Conservation (phyloP, 2,329 filamentous ascomycete species). For the Diplocarpon mali region DNA sequence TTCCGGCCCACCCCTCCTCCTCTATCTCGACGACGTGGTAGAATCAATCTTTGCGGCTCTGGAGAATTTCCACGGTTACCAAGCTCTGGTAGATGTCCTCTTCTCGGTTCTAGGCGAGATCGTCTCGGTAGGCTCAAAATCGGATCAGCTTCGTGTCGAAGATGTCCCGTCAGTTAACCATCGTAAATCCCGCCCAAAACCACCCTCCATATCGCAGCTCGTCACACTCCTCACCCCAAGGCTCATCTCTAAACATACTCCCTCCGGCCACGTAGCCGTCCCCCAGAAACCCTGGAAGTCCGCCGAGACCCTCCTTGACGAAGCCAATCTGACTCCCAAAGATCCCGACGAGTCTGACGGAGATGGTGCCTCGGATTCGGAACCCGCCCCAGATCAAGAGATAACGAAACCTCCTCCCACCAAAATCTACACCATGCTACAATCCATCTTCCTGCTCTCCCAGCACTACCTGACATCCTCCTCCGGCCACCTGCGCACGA, state of each 20-base stretch:
- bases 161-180: constrained; percentile 25
- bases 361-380: constrained; percentile 10
- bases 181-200: constrained; percentile 33
- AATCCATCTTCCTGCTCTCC: constrained; percentile 71
- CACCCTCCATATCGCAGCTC: constrained; percentile 35
- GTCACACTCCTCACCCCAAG: constrained; percentile 46
- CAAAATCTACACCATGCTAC: constrained; percentile 69
- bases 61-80: constrained; percentile 93
- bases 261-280: constrained; percentile 20
- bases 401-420: constrained; percentile 53
- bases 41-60: constrained; percentile 84
- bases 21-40: constrained; percentile 85
- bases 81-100: constrained; percentile 70
- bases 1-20: constrained; percentile 69
- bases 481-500: constrained; percentile 65
- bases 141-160: constrained; percentile 34
- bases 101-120: constrained; percentile 76
- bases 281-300: constrained; percentile 29
- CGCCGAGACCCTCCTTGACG: constrained; percentile 27
- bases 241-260: constrained; percentile 17
- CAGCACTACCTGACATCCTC: constrained; percentile 86
- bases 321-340: constrained; percentile 17
- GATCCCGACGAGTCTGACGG: neutral
- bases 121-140: constrained; percentile 67
- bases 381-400: constrained; percentile 32